Conservation (phyloP, 192 early-diverging fungal genomes). For the Linnemannia exigua region DNA sequence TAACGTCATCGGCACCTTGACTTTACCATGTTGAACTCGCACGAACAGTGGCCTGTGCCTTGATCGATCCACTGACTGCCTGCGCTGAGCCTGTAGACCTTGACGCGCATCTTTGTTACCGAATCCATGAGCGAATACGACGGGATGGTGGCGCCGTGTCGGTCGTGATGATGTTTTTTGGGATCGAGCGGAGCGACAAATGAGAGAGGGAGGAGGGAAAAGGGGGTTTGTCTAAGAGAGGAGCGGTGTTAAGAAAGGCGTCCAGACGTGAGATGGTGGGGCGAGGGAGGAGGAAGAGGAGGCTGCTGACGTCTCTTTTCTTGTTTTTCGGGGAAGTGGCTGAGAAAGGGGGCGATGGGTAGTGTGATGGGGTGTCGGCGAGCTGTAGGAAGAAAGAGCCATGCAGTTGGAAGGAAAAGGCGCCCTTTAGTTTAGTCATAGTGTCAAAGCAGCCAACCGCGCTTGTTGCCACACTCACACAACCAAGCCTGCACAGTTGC, state of each 20-base stretch:
- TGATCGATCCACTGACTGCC: slow-evolving; percentile 85
- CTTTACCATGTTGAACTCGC: slow-evolving; percentile 75
- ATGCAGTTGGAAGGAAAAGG: too few relatives aligned
- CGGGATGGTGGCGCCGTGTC: slow-evolving; percentile 18
- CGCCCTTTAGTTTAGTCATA: too few relatives aligned
- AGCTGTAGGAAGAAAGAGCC: background rate
- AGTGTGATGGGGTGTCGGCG: background rate
- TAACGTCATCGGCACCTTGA: background rate
- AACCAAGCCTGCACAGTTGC: too few relatives aligned
- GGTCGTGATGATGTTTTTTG: background rate
- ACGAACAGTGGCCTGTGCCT: slow-evolving; percentile 87
- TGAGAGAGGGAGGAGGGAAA: background rate
- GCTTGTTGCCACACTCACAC: too few relatives aligned
- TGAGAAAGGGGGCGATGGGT: background rate
- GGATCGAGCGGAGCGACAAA: background rate
- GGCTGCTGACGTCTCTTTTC: background rate
- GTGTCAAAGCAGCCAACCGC: too few relatives aligned
- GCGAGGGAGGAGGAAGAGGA: background rate
- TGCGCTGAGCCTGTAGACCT: slow-evolving; percentile 84
- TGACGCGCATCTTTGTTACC: slow-evolving; percentile 73
- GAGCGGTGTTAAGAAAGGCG: background rate
- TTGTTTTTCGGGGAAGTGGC: background rate
- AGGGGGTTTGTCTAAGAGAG: background rate
- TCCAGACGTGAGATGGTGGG: background rate
- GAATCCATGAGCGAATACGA: slow-evolving; percentile 41